A percentile compares a stretch with the other conserved stretches of the same genome.
These are phyloP conservation scores for Arachnomyces sp. DNA, from an alignment of 2,329 filamentous ascomycete genomes.

Conservation along the genomic window DNA sequence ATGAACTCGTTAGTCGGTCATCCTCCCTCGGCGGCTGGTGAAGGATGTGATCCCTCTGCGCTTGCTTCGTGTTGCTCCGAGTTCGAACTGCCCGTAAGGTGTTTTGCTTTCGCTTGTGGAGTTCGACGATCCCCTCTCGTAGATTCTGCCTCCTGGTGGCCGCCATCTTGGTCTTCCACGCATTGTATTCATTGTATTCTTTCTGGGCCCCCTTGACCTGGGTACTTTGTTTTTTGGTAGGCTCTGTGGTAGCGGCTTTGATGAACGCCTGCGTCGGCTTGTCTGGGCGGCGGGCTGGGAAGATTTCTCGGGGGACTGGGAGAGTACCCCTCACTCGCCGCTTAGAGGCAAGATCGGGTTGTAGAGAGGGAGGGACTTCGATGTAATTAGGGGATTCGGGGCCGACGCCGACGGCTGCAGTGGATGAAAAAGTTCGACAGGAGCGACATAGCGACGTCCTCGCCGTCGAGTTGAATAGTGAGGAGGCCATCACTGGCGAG, in stretches of 20 bases:
- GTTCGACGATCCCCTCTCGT: conserved; percentile 57
- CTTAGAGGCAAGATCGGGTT: conserved; percentile 50
- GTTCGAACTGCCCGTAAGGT: conserved; percentile 29
- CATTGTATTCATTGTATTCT: conserved; percentile 34
- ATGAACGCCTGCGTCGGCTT: conserved; percentile 59
- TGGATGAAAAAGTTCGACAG: conserved; percentile 31
- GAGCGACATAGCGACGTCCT: conserved; percentile 30
- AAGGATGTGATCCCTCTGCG: conserved; percentile 43
- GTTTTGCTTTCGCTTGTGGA: conserved; percentile 57
- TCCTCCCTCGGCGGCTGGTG: conserved; percentile 63
- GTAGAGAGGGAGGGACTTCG: conserved; percentile 67
- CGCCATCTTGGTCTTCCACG: conserved; percentile 68
- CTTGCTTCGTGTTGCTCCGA: conserved; percentile 42
- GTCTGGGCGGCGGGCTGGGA: conserved; percentile 51
- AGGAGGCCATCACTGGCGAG: conserved; percentile 8
- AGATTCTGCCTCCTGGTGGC: conserved; percentile 63
- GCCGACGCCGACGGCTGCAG: conserved; percentile 28
- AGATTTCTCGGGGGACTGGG: conserved; percentile 74
- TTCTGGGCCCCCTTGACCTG: conserved; percentile 21
- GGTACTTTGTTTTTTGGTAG: conserved; percentile 23
- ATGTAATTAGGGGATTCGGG: conserved; percentile 87
- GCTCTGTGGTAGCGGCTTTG: conserved; percentile 48
- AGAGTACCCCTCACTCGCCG: conserved; percentile 63
- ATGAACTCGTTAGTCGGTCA: conserved; percentile 65
- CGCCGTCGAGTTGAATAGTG: conserved; percentile 8